Conservation (phyloP, 169 alveolate species). For the Plasmodium sp. region DNA sequence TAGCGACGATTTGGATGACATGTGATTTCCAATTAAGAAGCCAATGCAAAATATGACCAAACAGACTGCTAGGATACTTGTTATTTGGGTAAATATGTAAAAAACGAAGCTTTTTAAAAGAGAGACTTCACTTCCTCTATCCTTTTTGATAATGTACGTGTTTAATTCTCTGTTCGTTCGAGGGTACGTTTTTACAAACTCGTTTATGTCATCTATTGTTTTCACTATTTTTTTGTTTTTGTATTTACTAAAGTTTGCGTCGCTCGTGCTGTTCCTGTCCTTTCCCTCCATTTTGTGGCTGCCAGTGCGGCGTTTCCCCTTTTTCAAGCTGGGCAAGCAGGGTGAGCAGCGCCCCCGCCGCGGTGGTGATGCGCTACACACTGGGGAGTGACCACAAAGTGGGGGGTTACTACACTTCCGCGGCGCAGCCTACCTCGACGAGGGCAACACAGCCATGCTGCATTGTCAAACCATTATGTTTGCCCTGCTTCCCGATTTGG, state of each 20-base stretch:
- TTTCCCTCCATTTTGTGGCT: background rate
- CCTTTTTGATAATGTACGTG: conserved; percentile 56
- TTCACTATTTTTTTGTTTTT: conserved; percentile 44
- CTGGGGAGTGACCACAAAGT: background rate
- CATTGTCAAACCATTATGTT: background rate
- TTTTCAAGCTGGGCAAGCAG: background rate
- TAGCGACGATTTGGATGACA: conserved; percentile 51
- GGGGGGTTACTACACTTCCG: background rate
- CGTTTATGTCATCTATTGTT: conserved; percentile 52
- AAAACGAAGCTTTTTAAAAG: conserved; percentile 60
- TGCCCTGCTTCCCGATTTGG: background rate
- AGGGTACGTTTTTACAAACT: conserved; percentile 43
- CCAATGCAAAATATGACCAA: conserved; percentile 54
- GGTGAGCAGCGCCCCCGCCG: background rate
- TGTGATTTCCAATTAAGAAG: conserved; percentile 61
- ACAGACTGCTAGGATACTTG: conserved; percentile 61
- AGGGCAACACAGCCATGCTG: background rate
- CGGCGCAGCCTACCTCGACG: background rate
- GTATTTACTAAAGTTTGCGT: background rate
- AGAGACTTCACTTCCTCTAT: conserved; percentile 30
- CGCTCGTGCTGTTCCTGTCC: conserved; percentile 1
- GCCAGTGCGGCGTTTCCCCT: background rate
- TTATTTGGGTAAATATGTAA: conserved; percentile 63
- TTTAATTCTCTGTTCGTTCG: conserved; percentile 65
- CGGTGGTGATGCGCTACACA: background rate